Conservation (phyloP, 768 basidiomycete species). For the Amanita polypyramis region DNA sequence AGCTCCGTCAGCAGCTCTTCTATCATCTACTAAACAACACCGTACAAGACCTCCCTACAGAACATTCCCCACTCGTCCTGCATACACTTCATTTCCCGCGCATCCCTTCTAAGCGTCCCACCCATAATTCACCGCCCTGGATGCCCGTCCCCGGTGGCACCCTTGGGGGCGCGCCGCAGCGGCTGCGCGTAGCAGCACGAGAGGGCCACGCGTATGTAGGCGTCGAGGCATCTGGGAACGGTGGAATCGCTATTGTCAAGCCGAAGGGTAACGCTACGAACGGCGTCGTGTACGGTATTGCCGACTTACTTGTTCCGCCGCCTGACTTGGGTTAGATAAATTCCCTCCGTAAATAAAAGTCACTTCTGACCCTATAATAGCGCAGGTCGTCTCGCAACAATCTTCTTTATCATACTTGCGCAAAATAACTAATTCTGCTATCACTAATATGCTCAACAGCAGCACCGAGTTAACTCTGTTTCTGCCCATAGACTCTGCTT, state of each 20-base stretch:
- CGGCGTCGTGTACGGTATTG: slow-evolving; percentile 69
- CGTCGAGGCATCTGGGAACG: slow-evolving; percentile 71
- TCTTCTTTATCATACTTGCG: slow-evolving; percentile 63
- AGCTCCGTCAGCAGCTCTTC: slow-evolving; percentile 83
- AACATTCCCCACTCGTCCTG: slow-evolving; percentile 30
- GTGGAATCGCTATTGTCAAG: slow-evolving; percentile 59
- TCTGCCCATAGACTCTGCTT: slow-evolving; percentile 79
- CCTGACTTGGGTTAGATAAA: slow-evolving; percentile 54
- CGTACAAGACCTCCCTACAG: slow-evolving; percentile 33
- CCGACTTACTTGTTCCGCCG: slow-evolving; percentile 66
- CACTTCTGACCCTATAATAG: slow-evolving; percentile 25
- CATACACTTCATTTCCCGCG: slow-evolving; percentile 69
- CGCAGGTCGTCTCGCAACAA: slow-evolving; percentile 46
- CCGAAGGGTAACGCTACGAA: slow-evolving; percentile 51
- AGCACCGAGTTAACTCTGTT: slow-evolving; percentile 79
- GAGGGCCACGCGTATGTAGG: slow-evolving; percentile 48
- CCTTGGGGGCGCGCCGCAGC: slow-evolving; percentile 74
- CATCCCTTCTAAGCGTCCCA: slow-evolving; percentile 44
- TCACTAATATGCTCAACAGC: slow-evolving; percentile 45
- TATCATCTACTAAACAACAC: slow-evolving; percentile 90
- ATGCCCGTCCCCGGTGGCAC: slow-evolving; percentile 75
- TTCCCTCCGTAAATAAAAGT: slow-evolving; percentile 2
- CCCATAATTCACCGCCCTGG: slow-evolving; percentile 73
- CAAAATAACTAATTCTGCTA: slow-evolving; percentile 55
- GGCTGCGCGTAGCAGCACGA: slow-evolving; percentile 50